phyloP scores from a whole-genome alignment of 805 yeast genomes.

The Wickerhamiella brachini region DNA sequence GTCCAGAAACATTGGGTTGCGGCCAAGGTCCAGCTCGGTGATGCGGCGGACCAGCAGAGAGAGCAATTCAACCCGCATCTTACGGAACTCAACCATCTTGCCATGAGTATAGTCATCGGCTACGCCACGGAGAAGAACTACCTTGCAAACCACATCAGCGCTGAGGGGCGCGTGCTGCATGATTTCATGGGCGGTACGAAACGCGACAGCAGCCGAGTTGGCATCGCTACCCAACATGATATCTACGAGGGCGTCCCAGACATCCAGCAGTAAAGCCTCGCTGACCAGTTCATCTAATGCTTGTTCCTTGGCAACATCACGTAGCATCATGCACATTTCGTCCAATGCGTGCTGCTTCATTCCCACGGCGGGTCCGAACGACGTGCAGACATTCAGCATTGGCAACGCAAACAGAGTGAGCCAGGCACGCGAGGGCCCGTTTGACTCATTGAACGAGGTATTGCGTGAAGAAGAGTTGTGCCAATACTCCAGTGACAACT shows the following conservation, averaged over 20 bases:
- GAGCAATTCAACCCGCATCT: constrained; percentile 11
- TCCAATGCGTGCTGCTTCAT: constrained; percentile 2
- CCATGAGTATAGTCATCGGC: constrained; percentile 5
- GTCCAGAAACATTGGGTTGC: neutral
- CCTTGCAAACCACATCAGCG: constrained; percentile 10
- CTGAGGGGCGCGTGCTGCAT: constrained; percentile 7
- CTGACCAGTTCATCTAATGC: constrained; percentile 2
- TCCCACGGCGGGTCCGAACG: neutral
- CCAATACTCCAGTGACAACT: constrained; percentile 7
- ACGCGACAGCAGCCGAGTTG: constrained; percentile 7
- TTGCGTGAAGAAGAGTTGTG: constrained; percentile 8
- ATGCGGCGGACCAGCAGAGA: constrained; percentile 8
- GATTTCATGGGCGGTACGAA: constrained; percentile 8
- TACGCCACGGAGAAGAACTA: constrained; percentile 10
- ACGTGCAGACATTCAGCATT: constrained; percentile 2
- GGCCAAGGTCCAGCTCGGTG: neutral
- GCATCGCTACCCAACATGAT: constrained; percentile 6
- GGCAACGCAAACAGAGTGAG: constrained; percentile 11
- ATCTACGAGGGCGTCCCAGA: constrained; percentile 17
- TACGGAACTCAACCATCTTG: constrained; percentile 7
- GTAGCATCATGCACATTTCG: constrained; percentile 11
- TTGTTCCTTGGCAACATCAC: constrained; percentile 2
- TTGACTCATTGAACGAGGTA: constrained; percentile 6
- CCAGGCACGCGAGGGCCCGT: constrained; percentile 9
- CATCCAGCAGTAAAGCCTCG: constrained; percentile 6